These are phyloP conservation scores for Schoenoplectus tabernaemontani DNA, from an alignment of 202 grass and related monocot species.

Conservation along the genomic window DNA sequence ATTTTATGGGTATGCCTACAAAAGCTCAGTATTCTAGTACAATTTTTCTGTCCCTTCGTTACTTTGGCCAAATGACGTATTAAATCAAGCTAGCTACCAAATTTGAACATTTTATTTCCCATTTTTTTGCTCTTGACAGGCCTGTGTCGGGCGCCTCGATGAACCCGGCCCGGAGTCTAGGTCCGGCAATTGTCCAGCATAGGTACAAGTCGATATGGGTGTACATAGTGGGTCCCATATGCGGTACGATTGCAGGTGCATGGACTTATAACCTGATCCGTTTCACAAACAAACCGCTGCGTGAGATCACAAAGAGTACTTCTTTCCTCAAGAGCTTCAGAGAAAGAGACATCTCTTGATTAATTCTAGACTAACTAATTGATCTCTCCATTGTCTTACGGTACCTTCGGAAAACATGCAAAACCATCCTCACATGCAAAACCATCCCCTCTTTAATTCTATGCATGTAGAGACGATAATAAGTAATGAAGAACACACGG, in stretches of 20 bases:
- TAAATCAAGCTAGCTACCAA: slow-evolving; percentile 23
- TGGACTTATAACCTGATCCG: slow-evolving; percentile 98
- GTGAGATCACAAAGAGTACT: slow-evolving; percentile 77
- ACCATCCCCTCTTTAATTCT: background rate
- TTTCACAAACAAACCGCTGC: slow-evolving; percentile 91
- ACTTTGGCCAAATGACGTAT: background rate
- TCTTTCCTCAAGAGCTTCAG: slow-evolving; percentile 77
- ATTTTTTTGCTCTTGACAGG: slow-evolving; percentile 21
- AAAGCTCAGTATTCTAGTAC: background rate
- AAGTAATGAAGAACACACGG: background rate
- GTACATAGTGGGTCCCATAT: slow-evolving; percentile 56
- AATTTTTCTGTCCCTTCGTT: background rate
- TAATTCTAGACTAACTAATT: background rate
- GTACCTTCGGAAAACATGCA: background rate
- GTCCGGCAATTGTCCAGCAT: slow-evolving; percentile 49
- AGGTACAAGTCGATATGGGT: slow-evolving; percentile 69
- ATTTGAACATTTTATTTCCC: slow-evolving; percentile 26
- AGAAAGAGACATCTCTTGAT: slow-evolving; percentile 39
- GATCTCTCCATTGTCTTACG: background rate
- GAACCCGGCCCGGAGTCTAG: slow-evolving; percentile 73
- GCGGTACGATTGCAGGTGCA: slow-evolving; percentile 57
- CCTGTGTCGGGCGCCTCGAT: slow-evolving; percentile 79
- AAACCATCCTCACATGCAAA: background rate
- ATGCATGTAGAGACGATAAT: background rate
- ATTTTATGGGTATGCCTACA: background rate